phyloP scores from a whole-genome alignment of 495 filamentous ascomycete species.

The Penicillium psychrofluorescens region DNA sequence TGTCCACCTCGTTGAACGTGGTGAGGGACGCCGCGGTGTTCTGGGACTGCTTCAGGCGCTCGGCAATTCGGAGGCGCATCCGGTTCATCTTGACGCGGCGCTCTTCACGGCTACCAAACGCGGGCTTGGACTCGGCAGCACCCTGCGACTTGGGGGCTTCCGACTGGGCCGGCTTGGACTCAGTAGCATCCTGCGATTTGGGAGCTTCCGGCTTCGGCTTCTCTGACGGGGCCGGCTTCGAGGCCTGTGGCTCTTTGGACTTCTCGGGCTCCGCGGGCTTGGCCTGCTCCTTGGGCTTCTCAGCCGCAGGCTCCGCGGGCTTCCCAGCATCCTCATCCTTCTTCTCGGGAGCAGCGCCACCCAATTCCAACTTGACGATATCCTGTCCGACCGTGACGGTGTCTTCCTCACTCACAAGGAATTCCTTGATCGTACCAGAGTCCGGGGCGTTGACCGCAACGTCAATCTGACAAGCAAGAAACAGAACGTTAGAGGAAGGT shows the following conservation, averaged over 20 bases:
- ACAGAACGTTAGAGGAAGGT: constrained; percentile 1
- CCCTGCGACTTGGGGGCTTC: constrained; percentile 21
- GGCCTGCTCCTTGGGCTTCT: constrained; percentile 25
- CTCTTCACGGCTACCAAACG: constrained; percentile 76
- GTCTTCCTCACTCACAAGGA: constrained; percentile 89
- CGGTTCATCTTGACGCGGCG: constrained; percentile 98
- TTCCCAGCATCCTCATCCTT: constrained; percentile 33
- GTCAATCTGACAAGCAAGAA: constrained; percentile 60
- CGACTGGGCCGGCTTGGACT: constrained; percentile 18
- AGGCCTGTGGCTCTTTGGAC: constrained; percentile 18
- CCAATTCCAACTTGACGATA: constrained; percentile 73
- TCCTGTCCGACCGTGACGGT: constrained; percentile 94
- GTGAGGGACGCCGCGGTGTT: constrained; percentile 96
- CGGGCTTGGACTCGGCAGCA: constrained; percentile 20
- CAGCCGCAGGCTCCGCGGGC: constrained; percentile 33
- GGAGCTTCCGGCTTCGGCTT: constrained; percentile 14
- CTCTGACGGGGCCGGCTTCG: no score
- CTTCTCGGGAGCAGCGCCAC: constrained; percentile 56
- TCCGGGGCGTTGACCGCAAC: constrained; percentile 92
- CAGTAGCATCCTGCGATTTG: constrained; percentile 15
- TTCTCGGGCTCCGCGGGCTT: constrained; percentile 24
- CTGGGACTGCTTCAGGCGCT: constrained; percentile 97
- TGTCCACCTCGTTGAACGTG: constrained; percentile 99
- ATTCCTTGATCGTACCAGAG: constrained; percentile 84
- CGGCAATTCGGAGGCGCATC: constrained; percentile 94